These are phyloP conservation scores for Sphaerosporella brunnea DNA, from an alignment of 495 filamentous ascomycete genomes.

Conservation along the genomic window DNA sequence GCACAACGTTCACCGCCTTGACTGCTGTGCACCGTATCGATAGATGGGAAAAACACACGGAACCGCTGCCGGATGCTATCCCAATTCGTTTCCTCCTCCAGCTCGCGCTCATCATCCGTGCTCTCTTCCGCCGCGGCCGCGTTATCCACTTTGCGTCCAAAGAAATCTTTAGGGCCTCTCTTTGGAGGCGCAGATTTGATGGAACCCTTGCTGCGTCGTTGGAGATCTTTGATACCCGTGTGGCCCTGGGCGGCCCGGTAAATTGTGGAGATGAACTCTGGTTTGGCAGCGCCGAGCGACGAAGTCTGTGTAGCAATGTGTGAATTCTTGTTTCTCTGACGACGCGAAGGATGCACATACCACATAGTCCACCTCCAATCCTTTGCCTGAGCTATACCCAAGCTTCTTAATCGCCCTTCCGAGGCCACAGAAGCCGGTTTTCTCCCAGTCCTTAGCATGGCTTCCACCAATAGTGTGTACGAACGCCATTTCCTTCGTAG, in stretches of 20 bases:
- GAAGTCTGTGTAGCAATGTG: slow-evolving; percentile 37
- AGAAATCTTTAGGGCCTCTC: slow-evolving; percentile 4
- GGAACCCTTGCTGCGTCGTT: background rate
- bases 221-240: slow-evolving; percentile 10
- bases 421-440: slow-evolving; percentile 49
- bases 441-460: slow-evolving; percentile 32
- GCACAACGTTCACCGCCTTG: slow-evolving; percentile 41
- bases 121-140: slow-evolving; percentile 27
- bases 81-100: slow-evolving; percentile 21
- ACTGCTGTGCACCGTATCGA: slow-evolving; percentile 48
- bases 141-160: slow-evolving; percentile 16
- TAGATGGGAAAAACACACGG: slow-evolving; percentile 68
- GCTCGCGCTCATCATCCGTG: slow-evolving; percentile 26
- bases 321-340: slow-evolving; percentile 5
- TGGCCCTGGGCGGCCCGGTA: slow-evolving; percentile 42
- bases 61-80: slow-evolving; percentile 36
- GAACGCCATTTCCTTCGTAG: slow-evolving; percentile 41
- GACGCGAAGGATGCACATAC: slow-evolving; percentile 25
- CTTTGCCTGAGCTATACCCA: slow-evolving; percentile 31
- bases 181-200: background rate
- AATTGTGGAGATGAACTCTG: slow-evolving; percentile 47
- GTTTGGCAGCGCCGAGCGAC: slow-evolving; percentile 59
- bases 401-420: slow-evolving; percentile 38
- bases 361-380: slow-evolving; percentile 39
- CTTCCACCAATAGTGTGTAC: slow-evolving; percentile 49